These are phyloP conservation scores for Heritiera fomes DNA, from an alignment of 345 rosid genomes.

Conservation along the genomic window DNA sequence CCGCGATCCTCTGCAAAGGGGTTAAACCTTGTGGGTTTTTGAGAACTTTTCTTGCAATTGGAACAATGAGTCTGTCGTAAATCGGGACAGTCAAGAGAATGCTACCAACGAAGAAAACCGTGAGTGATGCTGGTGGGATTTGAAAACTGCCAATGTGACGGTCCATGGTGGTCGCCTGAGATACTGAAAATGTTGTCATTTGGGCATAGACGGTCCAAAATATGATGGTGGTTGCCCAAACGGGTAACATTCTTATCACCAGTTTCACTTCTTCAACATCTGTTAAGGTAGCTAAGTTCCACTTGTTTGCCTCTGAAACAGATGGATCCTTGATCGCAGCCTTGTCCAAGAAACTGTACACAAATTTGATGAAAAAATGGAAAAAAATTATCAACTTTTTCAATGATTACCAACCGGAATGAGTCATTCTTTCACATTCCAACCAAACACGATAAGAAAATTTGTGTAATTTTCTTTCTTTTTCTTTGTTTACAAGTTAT, in stretches of 20 bases:
- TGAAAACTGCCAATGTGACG: conserved; percentile 76
- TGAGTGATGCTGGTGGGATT: conserved; percentile 75
- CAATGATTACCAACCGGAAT: not conserved
- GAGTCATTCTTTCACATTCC: not conserved
- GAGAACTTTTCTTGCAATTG: conserved; percentile 48
- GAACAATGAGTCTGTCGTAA: conserved; percentile 67
- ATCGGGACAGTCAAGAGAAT: conserved; percentile 81
- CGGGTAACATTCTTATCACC: conserved; percentile 82
- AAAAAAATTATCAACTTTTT: not conserved
- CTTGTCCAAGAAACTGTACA: conserved; percentile 77
- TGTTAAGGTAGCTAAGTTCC: conserved; percentile 79
- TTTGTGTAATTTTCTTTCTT: not conserved
- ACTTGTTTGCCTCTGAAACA: conserved; percentile 43
- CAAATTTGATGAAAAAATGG: not conserved
- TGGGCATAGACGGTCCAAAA: conserved; percentile 99
- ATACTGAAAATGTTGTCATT: conserved; percentile 87
- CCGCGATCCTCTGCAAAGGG: conserved; percentile 78
- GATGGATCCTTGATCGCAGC: conserved; percentile 69
- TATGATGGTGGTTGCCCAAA: conserved; percentile 86
- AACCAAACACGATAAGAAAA: conserved; percentile 7
- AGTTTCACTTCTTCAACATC: conserved; percentile 95
- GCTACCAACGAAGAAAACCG: conserved; percentile 81
- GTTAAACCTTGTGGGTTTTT: conserved; percentile 76
- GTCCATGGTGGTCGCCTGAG: conserved; percentile 89
- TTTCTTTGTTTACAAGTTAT: not conserved